phyloP scores from a whole-genome alignment of 2,329 filamentous ascomycete genomes.

The Leptographium radiaticola region DNA sequence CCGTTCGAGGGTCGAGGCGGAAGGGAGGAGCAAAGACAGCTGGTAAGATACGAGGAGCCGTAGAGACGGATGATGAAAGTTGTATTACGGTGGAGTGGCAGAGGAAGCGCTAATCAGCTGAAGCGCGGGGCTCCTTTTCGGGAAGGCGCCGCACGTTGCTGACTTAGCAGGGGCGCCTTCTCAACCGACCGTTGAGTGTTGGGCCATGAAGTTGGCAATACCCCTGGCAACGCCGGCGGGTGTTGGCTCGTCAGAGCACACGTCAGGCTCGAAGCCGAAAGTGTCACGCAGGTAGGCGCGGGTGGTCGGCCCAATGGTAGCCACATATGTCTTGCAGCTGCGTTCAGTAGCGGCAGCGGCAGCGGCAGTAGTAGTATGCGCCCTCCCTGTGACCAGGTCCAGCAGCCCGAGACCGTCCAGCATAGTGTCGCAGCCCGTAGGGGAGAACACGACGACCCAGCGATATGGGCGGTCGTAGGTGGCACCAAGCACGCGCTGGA shows the following conservation, averaged over 20 bases:
- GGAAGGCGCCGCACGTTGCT: not conserved
- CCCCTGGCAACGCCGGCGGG: constrained; percentile 64
- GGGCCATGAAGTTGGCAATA: constrained; percentile 38
- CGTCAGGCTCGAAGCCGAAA: constrained; percentile 58
- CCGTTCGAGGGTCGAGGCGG: not conserved
- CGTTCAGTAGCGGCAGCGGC: not conserved
- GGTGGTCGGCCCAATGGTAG: constrained; percentile 90
- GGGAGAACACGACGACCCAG: constrained; percentile 68
- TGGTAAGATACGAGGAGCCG: not conserved
- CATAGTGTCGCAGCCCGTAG: constrained; percentile 50
- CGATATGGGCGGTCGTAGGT: constrained; percentile 29
- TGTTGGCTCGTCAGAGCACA: constrained; percentile 71
- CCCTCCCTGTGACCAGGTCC: constrained; percentile 27
- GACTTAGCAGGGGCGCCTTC: not conserved
- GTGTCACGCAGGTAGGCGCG: constrained; percentile 53
- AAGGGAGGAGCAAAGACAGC: not conserved
- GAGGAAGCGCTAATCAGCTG: not conserved
- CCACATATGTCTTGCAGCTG: constrained; percentile 46
- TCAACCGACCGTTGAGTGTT: not conserved
- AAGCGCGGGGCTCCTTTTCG: not conserved
- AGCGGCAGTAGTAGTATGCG: constrained; percentile 1
- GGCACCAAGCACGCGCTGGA: constrained; percentile 35
- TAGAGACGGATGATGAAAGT: not conserved
- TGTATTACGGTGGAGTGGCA: not conserved
- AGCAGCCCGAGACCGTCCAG: constrained; percentile 39